Percentiles rank a stretch among this genome's conserved stretches.
phyloP scores from a whole-genome alignment of 257 asterid genomes.

The Datura wrightii region DNA sequence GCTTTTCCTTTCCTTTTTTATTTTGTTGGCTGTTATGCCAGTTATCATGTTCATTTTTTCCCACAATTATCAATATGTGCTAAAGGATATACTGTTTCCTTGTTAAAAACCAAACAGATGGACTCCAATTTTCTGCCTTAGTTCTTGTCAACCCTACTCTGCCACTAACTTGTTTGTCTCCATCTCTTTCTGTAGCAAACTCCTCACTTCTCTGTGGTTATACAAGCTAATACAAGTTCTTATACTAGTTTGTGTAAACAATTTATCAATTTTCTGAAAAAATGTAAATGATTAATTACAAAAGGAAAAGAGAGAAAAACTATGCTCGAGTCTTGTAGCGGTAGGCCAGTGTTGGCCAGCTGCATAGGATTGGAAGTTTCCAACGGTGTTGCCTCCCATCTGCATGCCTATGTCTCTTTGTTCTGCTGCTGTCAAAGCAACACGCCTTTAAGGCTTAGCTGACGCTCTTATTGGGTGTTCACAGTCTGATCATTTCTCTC shows the following conservation, averaged over 20 bases:
- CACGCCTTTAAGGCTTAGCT: neutral
- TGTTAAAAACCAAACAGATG: neutral
- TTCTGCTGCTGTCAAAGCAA: neutral
- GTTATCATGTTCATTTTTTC: too few species aligned
- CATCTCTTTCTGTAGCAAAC: neutral
- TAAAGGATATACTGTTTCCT: too few species aligned
- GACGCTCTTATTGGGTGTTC: neutral
- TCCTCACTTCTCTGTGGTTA: neutral
- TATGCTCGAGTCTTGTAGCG: too few species aligned
- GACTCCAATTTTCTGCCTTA: neutral
- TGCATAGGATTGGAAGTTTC: neutral
- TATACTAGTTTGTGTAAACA: neutral
- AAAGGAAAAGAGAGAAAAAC: neutral
- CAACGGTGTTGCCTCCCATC: neutral
- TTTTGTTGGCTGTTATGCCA: too few species aligned
- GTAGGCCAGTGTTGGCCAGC: neutral
- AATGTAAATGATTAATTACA: neutral
- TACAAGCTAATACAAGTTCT: neutral
- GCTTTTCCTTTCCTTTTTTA: too few species aligned
- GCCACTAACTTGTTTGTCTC: neutral
- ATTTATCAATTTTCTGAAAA: neutral
- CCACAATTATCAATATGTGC: too few species aligned
- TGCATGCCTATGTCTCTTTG: neutral
- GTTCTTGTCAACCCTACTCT: neutral
- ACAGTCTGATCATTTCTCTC: neutral